These are phyloP conservation scores for Huntiella moniliformis DNA, from an alignment of 2,329 filamentous ascomycete genomes.

Conservation along the genomic window DNA sequence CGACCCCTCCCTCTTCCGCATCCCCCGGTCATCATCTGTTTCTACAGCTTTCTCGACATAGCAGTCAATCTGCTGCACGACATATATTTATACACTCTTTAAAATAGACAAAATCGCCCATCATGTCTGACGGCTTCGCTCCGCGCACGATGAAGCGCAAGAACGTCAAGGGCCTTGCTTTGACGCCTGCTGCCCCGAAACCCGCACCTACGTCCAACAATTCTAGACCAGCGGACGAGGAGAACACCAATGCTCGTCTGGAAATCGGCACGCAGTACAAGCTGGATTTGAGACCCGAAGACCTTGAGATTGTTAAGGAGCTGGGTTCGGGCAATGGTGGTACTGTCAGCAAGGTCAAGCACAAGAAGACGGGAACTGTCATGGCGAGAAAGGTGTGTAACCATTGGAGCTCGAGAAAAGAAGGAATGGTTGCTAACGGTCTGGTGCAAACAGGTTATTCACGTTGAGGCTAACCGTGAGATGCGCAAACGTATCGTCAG, in stretches of 20 bases:
- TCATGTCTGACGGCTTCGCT: slow-evolving; percentile 44
- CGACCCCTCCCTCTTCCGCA: background rate
- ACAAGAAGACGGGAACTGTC: slow-evolving; percentile 80
- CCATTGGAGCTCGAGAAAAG: background rate
- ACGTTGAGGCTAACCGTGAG: slow-evolving; percentile 94
- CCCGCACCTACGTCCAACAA: slow-evolving; percentile 54
- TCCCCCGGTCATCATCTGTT: background rate
- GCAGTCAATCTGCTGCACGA: too few species aligned
- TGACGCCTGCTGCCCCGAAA: slow-evolving; percentile 62
- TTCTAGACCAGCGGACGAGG: slow-evolving; percentile 45
- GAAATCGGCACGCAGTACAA: slow-evolving; percentile 98
- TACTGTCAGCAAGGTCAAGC: slow-evolving; percentile 94
- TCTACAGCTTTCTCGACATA: background rate
- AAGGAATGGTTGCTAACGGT: background rate
- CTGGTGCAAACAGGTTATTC: slow-evolving; percentile 54
- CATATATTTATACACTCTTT: background rate
- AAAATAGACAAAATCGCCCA: slow-evolving; percentile 9
- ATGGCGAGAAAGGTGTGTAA: slow-evolving; percentile 83
- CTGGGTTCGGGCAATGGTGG: slow-evolving; percentile 91
- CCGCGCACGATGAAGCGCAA: slow-evolving; percentile 90
- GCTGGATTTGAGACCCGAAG: slow-evolving; percentile 75
- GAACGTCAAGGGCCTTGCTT: slow-evolving; percentile 89
- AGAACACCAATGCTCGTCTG: slow-evolving; percentile 41
- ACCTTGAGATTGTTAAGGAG: slow-evolving; percentile 84
- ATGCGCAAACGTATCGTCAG: slow-evolving; percentile 92